phyloP scores from a whole-genome alignment of 2,329 filamentous ascomycete genomes.

The Beauveria caledonica region DNA sequence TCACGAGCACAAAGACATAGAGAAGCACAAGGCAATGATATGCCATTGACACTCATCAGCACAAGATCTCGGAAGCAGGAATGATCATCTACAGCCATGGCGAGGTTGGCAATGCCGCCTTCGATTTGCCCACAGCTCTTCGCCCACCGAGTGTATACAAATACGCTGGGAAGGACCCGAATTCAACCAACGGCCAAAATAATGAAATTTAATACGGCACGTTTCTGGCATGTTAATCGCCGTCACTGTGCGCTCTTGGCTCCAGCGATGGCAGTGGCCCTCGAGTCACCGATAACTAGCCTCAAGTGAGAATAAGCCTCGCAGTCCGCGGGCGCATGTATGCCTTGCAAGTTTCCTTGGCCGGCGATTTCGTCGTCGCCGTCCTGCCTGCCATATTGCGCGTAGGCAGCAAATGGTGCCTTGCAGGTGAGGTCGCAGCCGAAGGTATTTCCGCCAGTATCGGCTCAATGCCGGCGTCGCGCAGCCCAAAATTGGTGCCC shows the following conservation, averaged over 20 bases:
- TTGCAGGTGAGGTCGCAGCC: slow-evolving; percentile 5
- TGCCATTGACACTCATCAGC: too few relatives aligned
- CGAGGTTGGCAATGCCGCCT: background rate
- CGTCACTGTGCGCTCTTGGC: background rate
- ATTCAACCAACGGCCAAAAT: background rate
- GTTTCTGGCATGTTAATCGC: slow-evolving; percentile 1
- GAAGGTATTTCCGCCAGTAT: slow-evolving; percentile 7
- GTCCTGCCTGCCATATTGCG: background rate
- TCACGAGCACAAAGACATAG: background rate
- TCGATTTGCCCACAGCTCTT: background rate
- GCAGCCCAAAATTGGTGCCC: slow-evolving; percentile 1
- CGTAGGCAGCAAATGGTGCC: background rate
- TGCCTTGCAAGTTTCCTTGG: background rate
- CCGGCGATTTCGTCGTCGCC: background rate
- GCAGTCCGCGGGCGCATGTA: background rate
- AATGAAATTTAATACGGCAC: slow-evolving; percentile 2
- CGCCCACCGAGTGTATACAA: background rate
- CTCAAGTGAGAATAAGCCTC: background rate
- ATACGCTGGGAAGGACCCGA: background rate
- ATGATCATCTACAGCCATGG: background rate
- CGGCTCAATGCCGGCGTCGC: background rate
- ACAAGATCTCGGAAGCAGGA: background rate
- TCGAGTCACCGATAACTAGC: background rate
- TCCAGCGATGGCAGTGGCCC: slow-evolving; percentile 5
- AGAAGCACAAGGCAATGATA: background rate